Conservation (phyloP, 805 yeast species). For the Zygoascus bituminiphila region DNA sequence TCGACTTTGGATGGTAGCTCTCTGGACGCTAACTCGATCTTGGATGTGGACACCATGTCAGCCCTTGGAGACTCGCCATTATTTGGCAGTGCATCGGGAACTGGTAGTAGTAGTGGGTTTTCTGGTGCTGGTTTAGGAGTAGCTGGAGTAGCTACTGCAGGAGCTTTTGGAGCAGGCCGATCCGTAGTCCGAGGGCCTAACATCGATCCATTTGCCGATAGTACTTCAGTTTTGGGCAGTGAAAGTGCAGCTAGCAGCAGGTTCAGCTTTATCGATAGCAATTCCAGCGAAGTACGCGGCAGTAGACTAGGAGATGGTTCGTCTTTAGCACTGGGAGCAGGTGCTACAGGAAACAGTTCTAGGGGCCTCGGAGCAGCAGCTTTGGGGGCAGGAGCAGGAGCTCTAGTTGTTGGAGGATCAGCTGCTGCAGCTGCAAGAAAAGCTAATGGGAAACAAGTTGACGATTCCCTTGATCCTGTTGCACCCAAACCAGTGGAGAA, state of each 20-base stretch:
- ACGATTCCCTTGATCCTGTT: not conserved
- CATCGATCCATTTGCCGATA: not conserved
- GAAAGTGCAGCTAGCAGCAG: not conserved
- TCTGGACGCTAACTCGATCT: not conserved
- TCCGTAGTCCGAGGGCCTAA: not conserved
- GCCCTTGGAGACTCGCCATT: not conserved
- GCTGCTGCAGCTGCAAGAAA: not conserved
- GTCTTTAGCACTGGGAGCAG: not conserved
- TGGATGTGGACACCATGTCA: not conserved
- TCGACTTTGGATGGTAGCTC: not conserved
- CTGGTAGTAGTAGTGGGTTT: not conserved
- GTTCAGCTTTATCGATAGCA: not conserved
- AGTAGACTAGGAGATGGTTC: not conserved
- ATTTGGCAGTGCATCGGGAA: not conserved
- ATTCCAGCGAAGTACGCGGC: not conserved
- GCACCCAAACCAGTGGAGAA: not conserved
- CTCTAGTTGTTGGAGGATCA: not conserved
- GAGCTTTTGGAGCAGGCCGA: not conserved
- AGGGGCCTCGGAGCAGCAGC: not conserved
- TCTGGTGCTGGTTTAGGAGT: not conserved
- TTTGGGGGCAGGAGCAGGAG: not conserved
- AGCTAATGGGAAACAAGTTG: not conserved
- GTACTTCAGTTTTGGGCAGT: not conserved
- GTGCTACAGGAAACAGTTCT: not conserved
- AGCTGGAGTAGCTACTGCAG: not conserved